Percentiles rank a stretch among this genome's conserved stretches.
Conservation (phyloP, 495 filamentous ascomycete genomes). For the Hyaloscypha finlandica region DNA sequence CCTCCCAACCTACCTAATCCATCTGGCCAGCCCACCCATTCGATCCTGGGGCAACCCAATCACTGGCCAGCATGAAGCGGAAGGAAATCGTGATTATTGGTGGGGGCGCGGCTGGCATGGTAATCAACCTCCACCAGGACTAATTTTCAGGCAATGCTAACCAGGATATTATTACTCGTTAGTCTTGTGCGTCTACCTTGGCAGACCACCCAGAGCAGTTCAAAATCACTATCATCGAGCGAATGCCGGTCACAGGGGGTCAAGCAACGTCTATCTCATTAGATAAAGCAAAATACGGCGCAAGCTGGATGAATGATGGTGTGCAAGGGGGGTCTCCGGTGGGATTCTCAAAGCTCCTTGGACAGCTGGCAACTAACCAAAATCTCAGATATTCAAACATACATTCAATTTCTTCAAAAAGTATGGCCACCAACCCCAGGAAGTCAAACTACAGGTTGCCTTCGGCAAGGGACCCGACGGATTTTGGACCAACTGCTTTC, state of each 20-base stretch:
- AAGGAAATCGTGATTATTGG: conserved; percentile 63
- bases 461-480: conserved; percentile 72
- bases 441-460: conserved; percentile 75
- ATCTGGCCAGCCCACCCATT: too few relatives aligned
- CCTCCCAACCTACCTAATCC: too few relatives aligned
- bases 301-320: conserved; percentile 74
- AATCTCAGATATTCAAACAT: conserved; percentile 68
- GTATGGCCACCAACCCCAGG: conserved; percentile 66
- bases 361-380: background rate
- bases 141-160: background rate
- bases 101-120: conserved; percentile 66
- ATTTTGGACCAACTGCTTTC: conserved; percentile 85
- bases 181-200: conserved; percentile 45
- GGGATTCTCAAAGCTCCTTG: background rate
- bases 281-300: conserved; percentile 65
- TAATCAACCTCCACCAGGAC: conserved; percentile 27
- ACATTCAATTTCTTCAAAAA: conserved; percentile 75
- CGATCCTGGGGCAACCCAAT: too few relatives aligned
- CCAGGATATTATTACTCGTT: background rate
- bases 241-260: conserved; percentile 67
- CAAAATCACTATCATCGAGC: conserved; percentile 73
- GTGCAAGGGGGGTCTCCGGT: conserved; percentile 75
- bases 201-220: conserved; percentile 74
- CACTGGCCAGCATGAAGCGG: conserved; percentile 15
- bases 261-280: conserved; percentile 79